phyloP scores from a whole-genome alignment of 495 filamentous ascomycete genomes.

The Talaromyces stipitatus region DNA sequence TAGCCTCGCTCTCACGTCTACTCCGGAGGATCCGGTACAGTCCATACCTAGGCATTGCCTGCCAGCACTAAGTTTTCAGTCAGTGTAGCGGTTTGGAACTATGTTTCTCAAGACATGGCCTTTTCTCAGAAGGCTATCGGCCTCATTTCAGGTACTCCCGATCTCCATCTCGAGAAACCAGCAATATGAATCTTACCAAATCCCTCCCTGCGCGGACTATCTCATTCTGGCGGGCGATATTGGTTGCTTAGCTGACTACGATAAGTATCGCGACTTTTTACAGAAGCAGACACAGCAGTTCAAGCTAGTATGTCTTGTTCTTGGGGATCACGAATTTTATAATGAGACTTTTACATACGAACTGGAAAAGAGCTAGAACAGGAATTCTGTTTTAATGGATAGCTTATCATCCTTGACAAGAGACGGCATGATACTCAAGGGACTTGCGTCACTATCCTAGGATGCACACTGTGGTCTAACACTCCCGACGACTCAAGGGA shows the following conservation, averaged over 20 bases:
- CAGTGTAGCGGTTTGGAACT: no score
- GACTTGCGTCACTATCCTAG: slow-evolving; percentile 38
- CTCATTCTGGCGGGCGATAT: no score
- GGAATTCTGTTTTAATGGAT: slow-evolving; percentile 34
- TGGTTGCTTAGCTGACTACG: no score
- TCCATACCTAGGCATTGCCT: no score
- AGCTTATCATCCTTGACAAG: slow-evolving; percentile 40
- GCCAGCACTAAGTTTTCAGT: no score
- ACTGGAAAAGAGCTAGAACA: slow-evolving; percentile 30
- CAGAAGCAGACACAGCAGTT: no score
- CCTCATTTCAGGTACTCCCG: background rate
- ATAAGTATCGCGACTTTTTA: no score
- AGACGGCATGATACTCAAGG: slow-evolving; percentile 32
- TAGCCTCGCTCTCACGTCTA: no score
- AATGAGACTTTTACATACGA: slow-evolving; percentile 26
- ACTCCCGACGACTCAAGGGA: slow-evolving; percentile 28
- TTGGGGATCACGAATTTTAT: slow-evolving; percentile 59
- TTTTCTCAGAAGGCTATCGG: background rate
- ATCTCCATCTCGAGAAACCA: background rate
- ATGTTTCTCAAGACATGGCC: background rate
- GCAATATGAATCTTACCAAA: background rate
- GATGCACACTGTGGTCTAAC: slow-evolving; percentile 50
- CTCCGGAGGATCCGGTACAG: no score
- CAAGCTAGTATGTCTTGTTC: no score
- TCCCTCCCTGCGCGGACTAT: background rate